Base-by-base conservation (phyloP, 2,329 filamentous ascomycete species). In the Colletotrichum tanaceti region DNA sequence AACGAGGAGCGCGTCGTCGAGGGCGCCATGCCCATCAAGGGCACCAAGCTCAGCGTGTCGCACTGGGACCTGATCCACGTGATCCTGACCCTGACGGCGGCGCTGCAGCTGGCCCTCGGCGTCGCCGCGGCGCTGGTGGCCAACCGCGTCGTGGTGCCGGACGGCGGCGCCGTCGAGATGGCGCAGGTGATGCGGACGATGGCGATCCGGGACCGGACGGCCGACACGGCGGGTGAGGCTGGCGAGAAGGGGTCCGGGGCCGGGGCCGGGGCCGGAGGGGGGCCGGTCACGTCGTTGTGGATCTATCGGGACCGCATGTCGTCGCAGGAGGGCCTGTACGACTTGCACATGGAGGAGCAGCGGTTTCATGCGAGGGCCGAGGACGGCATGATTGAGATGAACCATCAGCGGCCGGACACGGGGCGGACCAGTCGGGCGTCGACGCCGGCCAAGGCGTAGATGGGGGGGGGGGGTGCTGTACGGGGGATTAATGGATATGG, bases 11-110 rank as follows among this genome's bases (percentile, higher is more conserved):
- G 80, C 18, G 43, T 68, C 3, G 68, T 75, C 1, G 63, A 68
- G 0, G 80, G 79, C 3, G 63, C 73, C 24, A 70, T 74, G 54
- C 80, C 80, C 0, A 66, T 75, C 55, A 74, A 74, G 43, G 79
- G 77, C 1, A 74, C 77, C 46, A 66, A 69, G 22, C 70, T 81
- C 6, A 73, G 78, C 0, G 75, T 81, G 22, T 73, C 72, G 2
- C 71, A 76, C 20, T 80, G 79, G 79, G 47, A 61, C 6, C 71
- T 72, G 22, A 72, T 78, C 16, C 71, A 77, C 65, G n/a, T 80
- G 44, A 78, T 79, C 20, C 55, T 80, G 6, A 71, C 74, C 0
- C 70, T 80, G 16, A 78, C 76, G 11, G 70, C 77, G 16, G 73
- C 72, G 16, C 57, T 79, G 41, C 78, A 79, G 70, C 72, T 78